Evolutionary conservation across 495 filamentous ascomycete species (phyloP).

Genomic region (Aspergillus ostianus): DNA sequence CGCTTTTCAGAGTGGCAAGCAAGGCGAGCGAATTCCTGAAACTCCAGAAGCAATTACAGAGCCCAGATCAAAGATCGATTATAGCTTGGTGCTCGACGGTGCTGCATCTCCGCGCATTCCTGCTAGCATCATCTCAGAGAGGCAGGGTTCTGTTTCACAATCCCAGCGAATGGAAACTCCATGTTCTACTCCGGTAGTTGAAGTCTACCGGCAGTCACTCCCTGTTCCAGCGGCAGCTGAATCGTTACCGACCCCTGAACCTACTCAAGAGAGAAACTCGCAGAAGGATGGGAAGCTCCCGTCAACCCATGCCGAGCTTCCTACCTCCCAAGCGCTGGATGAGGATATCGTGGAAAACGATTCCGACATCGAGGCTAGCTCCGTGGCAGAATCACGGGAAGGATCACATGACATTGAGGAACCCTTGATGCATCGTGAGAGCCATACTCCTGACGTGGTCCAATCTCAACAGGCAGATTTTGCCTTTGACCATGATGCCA

Average conservation of each 20-base stretch:
- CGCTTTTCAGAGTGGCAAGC: background rate
- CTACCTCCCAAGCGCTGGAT: background rate
- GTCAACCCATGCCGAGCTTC: background rate
- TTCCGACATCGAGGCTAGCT: background rate
- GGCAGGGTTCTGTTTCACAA: background rate
- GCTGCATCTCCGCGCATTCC: constrained; percentile 9
- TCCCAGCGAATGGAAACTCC: constrained; percentile 23
- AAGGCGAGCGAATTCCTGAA: background rate
- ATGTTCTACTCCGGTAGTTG: constrained; percentile 24
- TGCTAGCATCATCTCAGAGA: background rate
- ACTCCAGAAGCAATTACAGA: background rate
- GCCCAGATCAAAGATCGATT: constrained; percentile 1
- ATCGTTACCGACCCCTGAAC: constrained; percentile 10
- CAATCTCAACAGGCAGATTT: constrained; percentile 19
- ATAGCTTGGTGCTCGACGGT: constrained; percentile 22
- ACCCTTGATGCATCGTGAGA: background rate
- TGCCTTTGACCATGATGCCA: constrained; percentile 12
- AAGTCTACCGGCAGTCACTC: background rate
- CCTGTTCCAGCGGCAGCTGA: background rate
- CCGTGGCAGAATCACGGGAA: background rate
- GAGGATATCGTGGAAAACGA: background rate
- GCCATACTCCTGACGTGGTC: constrained; percentile 7
- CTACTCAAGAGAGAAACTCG: constrained; percentile 9
- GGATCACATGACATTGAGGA: background rate
- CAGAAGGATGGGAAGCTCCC: background rate